These are phyloP conservation scores for Gossypium aridum DNA, from an alignment of 441 rosid species.

Conservation along the genomic window DNA sequence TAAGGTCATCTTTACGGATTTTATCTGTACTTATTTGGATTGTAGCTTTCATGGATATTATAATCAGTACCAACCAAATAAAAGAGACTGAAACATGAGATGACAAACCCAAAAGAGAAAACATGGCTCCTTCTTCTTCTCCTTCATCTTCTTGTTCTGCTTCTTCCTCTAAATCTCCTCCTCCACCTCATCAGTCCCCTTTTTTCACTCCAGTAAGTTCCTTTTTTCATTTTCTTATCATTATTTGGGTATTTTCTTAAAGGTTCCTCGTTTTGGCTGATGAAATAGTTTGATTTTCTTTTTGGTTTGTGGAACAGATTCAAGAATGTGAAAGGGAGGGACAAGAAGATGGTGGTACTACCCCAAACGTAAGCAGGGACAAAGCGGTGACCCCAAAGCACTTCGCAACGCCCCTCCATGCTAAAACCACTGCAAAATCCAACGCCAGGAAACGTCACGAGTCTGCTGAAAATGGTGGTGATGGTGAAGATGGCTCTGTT, in stretches of 20 bases:
- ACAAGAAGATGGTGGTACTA: conserved; percentile 31
- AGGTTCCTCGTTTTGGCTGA: background rate
- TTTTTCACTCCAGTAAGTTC: conserved; percentile 72
- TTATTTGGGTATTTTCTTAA: background rate
- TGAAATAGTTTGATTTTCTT: background rate
- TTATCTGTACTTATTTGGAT: background rate
- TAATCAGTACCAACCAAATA: conserved; percentile 3
- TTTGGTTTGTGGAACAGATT: conserved; percentile 43
- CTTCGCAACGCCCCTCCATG: conserved; percentile 59
- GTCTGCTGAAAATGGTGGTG: conserved; percentile 5
- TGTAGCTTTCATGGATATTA: background rate
- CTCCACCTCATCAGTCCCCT: conserved; percentile 40
- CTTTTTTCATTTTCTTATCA: background rate
- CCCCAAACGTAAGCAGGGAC: conserved; percentile 26
- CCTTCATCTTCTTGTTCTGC: conserved; percentile 59
- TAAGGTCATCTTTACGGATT: background rate
- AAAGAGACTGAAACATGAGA: conserved; percentile 5
- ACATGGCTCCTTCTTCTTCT: conserved; percentile 62
- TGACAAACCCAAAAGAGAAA: conserved; percentile 10
- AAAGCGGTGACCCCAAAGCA: conserved; percentile 32
- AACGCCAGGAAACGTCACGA: conserved; percentile 40
- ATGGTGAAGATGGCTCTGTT: conserved; percentile 33
- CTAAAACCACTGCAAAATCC: conserved; percentile 27
- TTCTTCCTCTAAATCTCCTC: conserved; percentile 41
- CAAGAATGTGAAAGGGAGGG: conserved; percentile 62